phyloP scores from a whole-genome alignment of 129 eudicot genomes.

The Flaveria trinervia region DNA sequence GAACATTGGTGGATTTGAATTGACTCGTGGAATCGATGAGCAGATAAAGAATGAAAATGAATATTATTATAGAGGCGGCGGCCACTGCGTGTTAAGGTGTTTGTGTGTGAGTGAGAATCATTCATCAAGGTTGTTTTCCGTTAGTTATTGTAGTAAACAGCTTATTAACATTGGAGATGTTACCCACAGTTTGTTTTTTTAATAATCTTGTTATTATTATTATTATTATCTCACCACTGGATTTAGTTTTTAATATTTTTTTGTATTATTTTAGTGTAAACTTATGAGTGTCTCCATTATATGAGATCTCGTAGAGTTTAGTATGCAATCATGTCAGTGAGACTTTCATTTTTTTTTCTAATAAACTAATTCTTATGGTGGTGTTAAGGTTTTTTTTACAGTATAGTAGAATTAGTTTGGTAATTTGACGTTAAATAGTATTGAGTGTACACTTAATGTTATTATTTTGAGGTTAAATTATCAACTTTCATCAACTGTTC shows the following conservation, averaged over 20 bases:
- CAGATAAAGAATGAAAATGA: slow-evolving; percentile 10
- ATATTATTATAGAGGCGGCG: slow-evolving; percentile 23
- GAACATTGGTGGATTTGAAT: slow-evolving; percentile 19
- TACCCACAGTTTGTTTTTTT: background rate
- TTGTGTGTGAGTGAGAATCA: slow-evolving; percentile 20
- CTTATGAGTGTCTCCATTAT: too few species aligned
- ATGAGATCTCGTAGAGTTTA: too few species aligned
- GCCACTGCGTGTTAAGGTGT: slow-evolving; percentile 27
- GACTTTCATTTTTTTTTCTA: too few species aligned
- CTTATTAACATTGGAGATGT: background rate
- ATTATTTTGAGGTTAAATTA: background rate
- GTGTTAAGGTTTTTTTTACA: too few species aligned
- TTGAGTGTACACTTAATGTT: background rate
- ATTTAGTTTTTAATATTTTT: too few species aligned
- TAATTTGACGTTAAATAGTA: background rate
- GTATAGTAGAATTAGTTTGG: background rate
- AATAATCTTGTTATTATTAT: too few species aligned
- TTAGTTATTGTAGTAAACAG: background rate
- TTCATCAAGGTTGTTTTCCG: slow-evolving; percentile 1
- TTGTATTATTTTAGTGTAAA: too few species aligned
- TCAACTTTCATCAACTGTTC: background rate
- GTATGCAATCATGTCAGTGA: too few species aligned
- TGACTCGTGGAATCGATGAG: slow-evolving; percentile 10
- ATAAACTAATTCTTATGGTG: too few species aligned
- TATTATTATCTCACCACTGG: too few species aligned